phyloP scores from a whole-genome alignment of 352 stramenopile species.

The Phytophthora fragariae region DNA sequence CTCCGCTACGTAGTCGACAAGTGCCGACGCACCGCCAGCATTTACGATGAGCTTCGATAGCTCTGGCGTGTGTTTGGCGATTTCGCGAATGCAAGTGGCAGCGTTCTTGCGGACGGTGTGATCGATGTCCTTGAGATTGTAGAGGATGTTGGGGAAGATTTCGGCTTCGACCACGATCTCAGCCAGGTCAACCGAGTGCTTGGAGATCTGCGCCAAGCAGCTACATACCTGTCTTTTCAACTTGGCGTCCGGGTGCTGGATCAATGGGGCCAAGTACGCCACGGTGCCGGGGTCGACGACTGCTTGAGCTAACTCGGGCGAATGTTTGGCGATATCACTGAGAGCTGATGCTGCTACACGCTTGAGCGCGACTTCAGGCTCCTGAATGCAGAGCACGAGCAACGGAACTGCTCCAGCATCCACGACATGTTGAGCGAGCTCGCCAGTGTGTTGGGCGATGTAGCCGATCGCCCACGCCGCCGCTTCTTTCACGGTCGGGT shows the following conservation, averaged over 20 bases:
- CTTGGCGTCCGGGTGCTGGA: constrained; percentile 95
- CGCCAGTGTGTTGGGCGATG: constrained; percentile 94
- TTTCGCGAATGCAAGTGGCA: constrained; percentile 94
- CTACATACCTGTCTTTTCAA: constrained; percentile 93
- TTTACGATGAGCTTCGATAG: constrained; percentile 97
- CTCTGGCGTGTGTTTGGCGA: constrained; percentile 96
- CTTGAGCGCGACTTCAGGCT: constrained; percentile 96
- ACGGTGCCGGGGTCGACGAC: constrained; percentile 94
- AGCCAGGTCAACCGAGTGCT: constrained; percentile 95
- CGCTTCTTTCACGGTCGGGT: constrained; percentile 95
- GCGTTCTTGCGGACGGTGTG: constrained; percentile 96
- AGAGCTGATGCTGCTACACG: constrained; percentile 93
- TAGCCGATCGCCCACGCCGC: constrained; percentile 96
- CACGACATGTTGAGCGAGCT: constrained; percentile 94
- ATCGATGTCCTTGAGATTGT: constrained; percentile 96
- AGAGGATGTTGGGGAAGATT: constrained; percentile 96
- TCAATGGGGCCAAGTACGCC: constrained; percentile 93
- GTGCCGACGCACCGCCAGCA: constrained; percentile 92
- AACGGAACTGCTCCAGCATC: constrained; percentile 93
- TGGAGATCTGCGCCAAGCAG: constrained; percentile 95
- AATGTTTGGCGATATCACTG: constrained; percentile 96
- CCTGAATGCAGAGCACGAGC: constrained; percentile 96
- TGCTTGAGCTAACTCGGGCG: constrained; percentile 93
- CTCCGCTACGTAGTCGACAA: constrained; percentile 95
- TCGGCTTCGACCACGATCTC: constrained; percentile 96